Base-by-base conservation (phyloP, 768 basidiomycete genomes). In the Leccinellum albellum region DNA sequence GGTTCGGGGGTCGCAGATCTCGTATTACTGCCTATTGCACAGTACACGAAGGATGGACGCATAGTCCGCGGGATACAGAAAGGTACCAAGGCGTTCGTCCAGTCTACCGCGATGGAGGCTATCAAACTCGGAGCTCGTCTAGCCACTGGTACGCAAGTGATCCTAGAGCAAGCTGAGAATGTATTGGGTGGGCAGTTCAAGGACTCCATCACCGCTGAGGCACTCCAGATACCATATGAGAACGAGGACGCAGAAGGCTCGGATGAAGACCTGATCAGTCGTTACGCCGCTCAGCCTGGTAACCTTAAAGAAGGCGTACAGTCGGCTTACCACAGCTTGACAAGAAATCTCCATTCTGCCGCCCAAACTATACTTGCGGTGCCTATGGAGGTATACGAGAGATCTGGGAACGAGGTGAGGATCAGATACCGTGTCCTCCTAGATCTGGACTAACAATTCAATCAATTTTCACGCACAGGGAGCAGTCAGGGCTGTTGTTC, bases 281-380 rank as follows among this genome's bases (percentile, higher is more conserved):
- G 86, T 65, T 98, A 98, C 70, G 95, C 97, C 0, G 83, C 94
- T 61, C 97, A 98, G 66, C 97, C 97, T 2, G 73, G 73, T 37
- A 86, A 89, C 66, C 79, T 96, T 40, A 83, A 76, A 64, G 93
- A 98, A 67, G 97, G 97, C 15, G 78, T 99, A 32, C 85, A 94
- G 60, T 86, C 85, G 0, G 97, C 95, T n/a, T 98, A 98, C 71
- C 84, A 80, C 69, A 95, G 92, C 66, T 72, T 99, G 65, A 85
- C 82, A 52, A 85, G 77, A 66, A 98, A 98, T 72, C 71, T 99
- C 59, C 89, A 87, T 64, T 91, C 91, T 44, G 97, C 97, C 26
- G 97, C 96, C 24, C 96, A 99, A 75, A 99, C 97, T 0, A 98
- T 99, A 59, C 81, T 99, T 35, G 96, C 97, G 1, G 93, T 99